Conservation (phyloP, 2,329 filamentous ascomycete genomes). For the Ascosphaera acerosa region DNA sequence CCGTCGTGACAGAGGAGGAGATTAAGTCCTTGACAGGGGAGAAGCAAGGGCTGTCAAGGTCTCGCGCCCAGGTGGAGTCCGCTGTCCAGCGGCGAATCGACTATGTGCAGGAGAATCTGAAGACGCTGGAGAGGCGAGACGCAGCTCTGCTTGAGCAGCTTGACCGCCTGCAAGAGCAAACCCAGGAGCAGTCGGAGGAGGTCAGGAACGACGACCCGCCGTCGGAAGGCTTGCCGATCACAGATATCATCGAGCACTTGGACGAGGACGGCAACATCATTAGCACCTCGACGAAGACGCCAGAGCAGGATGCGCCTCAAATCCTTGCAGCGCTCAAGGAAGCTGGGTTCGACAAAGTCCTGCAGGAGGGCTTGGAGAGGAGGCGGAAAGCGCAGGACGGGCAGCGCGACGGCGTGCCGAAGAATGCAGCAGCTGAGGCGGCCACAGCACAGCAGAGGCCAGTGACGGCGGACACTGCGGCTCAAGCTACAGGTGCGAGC, state of each 20-base stretch:
- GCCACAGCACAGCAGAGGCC: background rate
- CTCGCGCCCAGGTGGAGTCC: constrained; percentile 36
- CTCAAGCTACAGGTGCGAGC: too few species aligned
- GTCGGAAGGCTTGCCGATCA: constrained; percentile 44
- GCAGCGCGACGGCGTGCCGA: constrained; percentile 2
- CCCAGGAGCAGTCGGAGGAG: constrained; percentile 21
- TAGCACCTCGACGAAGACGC: constrained; percentile 37
- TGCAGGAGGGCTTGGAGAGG: constrained; percentile 1
- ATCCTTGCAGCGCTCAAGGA: constrained; percentile 50
- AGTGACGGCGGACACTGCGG: too few species aligned
- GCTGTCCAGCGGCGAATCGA: constrained; percentile 54
- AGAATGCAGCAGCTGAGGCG: constrained; percentile 2
- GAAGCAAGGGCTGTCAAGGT: constrained; percentile 20
- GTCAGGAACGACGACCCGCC: constrained; percentile 25
- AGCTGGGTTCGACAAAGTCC: constrained; percentile 37
- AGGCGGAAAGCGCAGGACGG: background rate
- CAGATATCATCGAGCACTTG: constrained; percentile 76
- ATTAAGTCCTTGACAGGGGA: constrained; percentile 27
- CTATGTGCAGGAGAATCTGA: constrained; percentile 65
- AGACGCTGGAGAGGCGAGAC: constrained; percentile 47
- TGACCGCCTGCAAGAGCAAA: background rate
- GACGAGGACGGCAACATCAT: constrained; percentile 77
- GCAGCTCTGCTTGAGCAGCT: constrained; percentile 29
- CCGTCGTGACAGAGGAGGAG: constrained; percentile 24
- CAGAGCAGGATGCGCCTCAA: constrained; percentile 39